These are phyloP conservation scores for Magnusiomyces suaveolens DNA, from an alignment of 1,139 yeast genomes.

Conservation along the genomic window DNA sequence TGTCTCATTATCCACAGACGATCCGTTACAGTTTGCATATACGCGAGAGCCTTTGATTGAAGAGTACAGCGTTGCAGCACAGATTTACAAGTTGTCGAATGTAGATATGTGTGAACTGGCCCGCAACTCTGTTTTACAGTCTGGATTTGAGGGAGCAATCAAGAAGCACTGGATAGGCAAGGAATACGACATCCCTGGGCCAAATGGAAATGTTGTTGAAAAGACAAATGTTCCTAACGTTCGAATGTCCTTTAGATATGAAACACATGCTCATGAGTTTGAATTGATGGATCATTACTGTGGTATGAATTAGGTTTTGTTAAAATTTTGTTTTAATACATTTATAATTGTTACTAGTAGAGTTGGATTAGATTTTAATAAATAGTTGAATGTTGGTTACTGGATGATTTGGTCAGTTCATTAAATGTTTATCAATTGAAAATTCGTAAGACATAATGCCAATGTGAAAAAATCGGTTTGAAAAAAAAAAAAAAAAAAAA, in stretches of 20 bases:
- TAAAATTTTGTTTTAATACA: no score
- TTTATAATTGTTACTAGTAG: no score
- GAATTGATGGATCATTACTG: conserved; percentile 57
- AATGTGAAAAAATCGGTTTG: no score
- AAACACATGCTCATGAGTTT: conserved; percentile 68
- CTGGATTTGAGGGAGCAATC: conserved; percentile 81
- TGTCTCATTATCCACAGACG: conserved; percentile 87
- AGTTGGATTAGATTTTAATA: no score
- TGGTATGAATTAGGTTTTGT: conserved; percentile 5
- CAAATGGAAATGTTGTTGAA: conserved; percentile 76
- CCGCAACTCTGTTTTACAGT: conserved; percentile 72
- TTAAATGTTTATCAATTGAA: no score
- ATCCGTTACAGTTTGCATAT: conserved; percentile 89
- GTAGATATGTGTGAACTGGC: conserved; percentile 96
- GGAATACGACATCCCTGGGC: conserved; percentile 50
- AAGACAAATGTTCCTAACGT: conserved; percentile 92
- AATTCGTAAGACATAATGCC: no score
- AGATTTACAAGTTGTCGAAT: conserved; percentile 82
- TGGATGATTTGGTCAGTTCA: no score
- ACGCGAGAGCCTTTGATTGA: conserved; percentile 97
- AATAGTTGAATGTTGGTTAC: no score
- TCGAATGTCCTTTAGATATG: conserved; percentile 70
- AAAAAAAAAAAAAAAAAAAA: no score
- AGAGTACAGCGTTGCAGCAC: conserved; percentile 96
- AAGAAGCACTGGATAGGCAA: conserved; percentile 92